A percentile compares a stretch with the other conserved stretches of the same genome.
Conservation (phyloP, 441 rosid species). For the Heliophila coronopifolia region DNA sequence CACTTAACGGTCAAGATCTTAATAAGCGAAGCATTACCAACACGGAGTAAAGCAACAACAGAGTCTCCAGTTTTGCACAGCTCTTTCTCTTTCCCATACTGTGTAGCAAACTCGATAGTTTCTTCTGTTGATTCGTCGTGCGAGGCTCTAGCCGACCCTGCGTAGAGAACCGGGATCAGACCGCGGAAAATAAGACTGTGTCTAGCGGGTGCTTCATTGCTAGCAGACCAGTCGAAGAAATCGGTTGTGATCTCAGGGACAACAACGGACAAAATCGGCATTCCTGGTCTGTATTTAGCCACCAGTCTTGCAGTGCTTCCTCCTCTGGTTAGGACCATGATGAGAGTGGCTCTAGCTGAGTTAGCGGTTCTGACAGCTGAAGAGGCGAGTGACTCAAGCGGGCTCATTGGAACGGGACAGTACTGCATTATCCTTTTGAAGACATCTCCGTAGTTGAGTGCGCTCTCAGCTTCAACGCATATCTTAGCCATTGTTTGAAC, state of each 20-base stretch:
- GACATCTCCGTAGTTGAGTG: slow-evolving; percentile 72
- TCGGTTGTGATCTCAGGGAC: slow-evolving; percentile 82
- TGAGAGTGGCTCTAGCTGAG: slow-evolving; percentile 79
- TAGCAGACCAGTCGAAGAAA: slow-evolving; percentile 81
- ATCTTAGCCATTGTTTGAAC: slow-evolving; percentile 85
- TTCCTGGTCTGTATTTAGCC: slow-evolving; percentile 91
- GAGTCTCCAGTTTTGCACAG: slow-evolving; percentile 71
- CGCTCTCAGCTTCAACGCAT: slow-evolving; percentile 81
- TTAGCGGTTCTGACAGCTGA: slow-evolving; percentile 89
- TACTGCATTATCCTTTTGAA: slow-evolving; percentile 81
- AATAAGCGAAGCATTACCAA: slow-evolving; percentile 82
- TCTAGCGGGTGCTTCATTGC: slow-evolving; percentile 84
- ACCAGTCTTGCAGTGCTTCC: slow-evolving; percentile 84
- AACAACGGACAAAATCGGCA: slow-evolving; percentile 82
- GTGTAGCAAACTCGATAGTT: slow-evolving; percentile 58
- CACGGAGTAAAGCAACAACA: slow-evolving; percentile 73
- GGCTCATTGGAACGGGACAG: slow-evolving; percentile 92
- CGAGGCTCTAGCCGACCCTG: slow-evolving; percentile 91
- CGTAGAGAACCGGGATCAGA: slow-evolving; percentile 66
- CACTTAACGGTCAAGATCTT: slow-evolving; percentile 84
- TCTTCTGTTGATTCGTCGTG: slow-evolving; percentile 84
- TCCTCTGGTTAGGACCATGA: slow-evolving; percentile 80
- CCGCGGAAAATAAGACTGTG: slow-evolving; percentile 82
- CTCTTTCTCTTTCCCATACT: too few relatives aligned
- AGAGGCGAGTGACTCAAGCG: slow-evolving; percentile 87